Conservation (phyloP, 129 eudicot genomes). For the Centaurea solstitialis region DNA sequence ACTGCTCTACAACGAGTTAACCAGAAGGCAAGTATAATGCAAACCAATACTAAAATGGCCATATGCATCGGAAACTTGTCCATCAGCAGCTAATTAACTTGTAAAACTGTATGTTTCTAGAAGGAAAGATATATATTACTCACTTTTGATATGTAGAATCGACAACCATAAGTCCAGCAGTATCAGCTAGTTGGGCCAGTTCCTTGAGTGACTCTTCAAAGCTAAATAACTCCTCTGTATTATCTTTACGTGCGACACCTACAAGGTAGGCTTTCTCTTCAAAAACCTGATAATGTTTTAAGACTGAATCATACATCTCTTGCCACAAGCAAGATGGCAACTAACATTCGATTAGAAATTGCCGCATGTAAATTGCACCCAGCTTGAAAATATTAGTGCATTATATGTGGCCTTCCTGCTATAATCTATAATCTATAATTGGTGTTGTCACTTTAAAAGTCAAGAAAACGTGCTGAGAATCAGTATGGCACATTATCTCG, state of each 20-base stretch:
- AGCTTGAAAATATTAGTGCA: background rate
- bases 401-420: background rate
- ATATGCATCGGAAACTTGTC: background rate
- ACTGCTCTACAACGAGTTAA: background rate
- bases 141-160: slow-evolving; percentile 94
- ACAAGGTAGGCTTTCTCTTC: slow-evolving; percentile 95
- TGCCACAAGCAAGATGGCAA: background rate
- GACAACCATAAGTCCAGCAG: slow-evolving; percentile 90
- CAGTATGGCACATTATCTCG: background rate
- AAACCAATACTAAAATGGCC: background rate
- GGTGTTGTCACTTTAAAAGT: background rate
- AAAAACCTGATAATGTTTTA: slow-evolving; percentile 52
- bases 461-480: background rate
- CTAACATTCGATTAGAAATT: slow-evolving; percentile 1
- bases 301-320: background rate
- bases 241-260: slow-evolving; percentile 84
- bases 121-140: slow-evolving; percentile 24
- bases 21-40: background rate
- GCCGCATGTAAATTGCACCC: background rate
- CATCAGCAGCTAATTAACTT: background rate
- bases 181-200: slow-evolving; percentile 91
- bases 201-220: slow-evolving; percentile 92
- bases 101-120: background rate
- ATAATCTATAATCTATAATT: background rate
- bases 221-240: slow-evolving; percentile 51